Conservation (phyloP, 192 early-diverging fungal species). For the Pilobolus umbonatus region DNA sequence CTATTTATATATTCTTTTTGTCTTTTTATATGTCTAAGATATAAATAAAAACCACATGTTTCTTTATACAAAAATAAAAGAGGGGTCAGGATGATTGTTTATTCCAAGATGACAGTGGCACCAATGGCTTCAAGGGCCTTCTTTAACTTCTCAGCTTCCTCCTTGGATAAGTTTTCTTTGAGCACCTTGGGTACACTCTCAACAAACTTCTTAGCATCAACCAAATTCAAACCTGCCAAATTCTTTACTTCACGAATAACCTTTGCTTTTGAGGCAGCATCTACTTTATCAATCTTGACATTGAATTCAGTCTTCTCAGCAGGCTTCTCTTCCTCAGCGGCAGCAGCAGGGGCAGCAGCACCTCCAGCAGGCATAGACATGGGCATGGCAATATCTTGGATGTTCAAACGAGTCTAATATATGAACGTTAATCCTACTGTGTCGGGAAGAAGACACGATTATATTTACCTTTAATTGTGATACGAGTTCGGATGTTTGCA, state of each 20-base stretch:
- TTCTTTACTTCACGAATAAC: conserved; percentile 97
- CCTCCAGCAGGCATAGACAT: conserved; percentile 62
- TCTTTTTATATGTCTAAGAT: too few species aligned
- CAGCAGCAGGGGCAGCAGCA: conserved; percentile 51
- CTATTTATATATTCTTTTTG: too few species aligned
- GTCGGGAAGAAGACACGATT: not conserved
- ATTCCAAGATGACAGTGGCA: conserved; percentile 92
- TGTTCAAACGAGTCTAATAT: conserved; percentile 78
- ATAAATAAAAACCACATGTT: too few species aligned
- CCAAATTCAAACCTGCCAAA: conserved; percentile 90
- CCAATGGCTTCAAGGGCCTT: conserved; percentile 89
- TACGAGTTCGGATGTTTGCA: conserved; percentile 91
- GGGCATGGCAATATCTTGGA: conserved; percentile 87
- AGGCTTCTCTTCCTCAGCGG: conserved; percentile 82
- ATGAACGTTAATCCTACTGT: not conserved
- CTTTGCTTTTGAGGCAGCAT: conserved; percentile 93
- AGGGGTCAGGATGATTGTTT: too few species aligned
- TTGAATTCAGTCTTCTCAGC: conserved; percentile 92
- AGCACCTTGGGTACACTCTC: conserved; percentile 96
- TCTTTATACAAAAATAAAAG: too few species aligned
- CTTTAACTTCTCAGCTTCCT: conserved; percentile 98
- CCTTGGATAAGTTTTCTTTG: conserved; percentile 84
- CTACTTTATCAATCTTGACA: conserved; percentile 94
- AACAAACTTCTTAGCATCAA: conserved; percentile 99
- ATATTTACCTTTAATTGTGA: conserved; percentile 75